Evolutionary conservation across 129 eudicot genomes (phyloP).

Genomic region (Centrapalus pauciflorus): DNA sequence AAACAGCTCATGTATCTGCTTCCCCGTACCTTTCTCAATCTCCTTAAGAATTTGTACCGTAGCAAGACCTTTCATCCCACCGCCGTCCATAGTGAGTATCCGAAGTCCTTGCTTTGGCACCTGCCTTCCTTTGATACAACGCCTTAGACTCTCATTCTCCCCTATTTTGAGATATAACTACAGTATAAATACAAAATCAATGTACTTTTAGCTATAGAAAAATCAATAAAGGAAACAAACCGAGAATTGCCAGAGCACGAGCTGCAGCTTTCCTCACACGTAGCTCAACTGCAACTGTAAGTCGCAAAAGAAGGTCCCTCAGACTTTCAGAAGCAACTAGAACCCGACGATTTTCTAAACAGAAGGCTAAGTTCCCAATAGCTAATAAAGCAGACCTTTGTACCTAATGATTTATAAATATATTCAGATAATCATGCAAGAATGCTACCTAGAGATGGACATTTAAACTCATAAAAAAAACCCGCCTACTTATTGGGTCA

Average conservation of each 20-base stretch:
- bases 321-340: constrained; percentile 81
- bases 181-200: not conserved
- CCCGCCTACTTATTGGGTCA: no score
- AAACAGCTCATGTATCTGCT: constrained; percentile 86
- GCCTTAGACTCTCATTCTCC: constrained; percentile 81
- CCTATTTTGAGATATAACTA: constrained; percentile 38
- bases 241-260: constrained; percentile 80
- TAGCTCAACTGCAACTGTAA: constrained; percentile 49
- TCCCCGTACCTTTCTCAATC: constrained; percentile 88
- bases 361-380: constrained; percentile 73
- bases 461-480: no score
- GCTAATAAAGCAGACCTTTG: constrained; percentile 74
- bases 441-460: no score
- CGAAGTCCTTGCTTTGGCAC: constrained; percentile 83
- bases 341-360: constrained; percentile 61
- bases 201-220: not conserved
- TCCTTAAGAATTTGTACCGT: constrained; percentile 89
- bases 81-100: constrained; percentile 96
- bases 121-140: constrained; percentile 70
- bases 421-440: not conserved
- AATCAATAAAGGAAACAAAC: constrained; percentile 28
- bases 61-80: constrained; percentile 98
- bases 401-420: constrained; percentile 35
- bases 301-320: constrained; percentile 71
- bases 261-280: constrained; percentile 84